Conservation (phyloP, 208 protist genomes). For the Leishmania tropica region DNA sequence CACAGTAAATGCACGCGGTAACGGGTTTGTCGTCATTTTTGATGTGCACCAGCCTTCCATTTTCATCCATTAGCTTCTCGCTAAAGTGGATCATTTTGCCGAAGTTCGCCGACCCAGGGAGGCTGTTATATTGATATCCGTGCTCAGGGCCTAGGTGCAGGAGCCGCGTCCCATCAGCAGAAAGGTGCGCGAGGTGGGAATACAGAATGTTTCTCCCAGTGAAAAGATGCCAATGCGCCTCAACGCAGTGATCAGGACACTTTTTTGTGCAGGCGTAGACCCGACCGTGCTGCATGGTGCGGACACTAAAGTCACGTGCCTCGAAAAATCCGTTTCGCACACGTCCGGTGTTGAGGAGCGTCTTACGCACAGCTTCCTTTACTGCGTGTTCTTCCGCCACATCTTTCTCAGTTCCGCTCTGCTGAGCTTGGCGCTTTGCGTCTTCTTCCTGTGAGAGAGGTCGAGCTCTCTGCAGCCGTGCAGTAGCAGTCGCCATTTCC, state of each 20-base stretch:
- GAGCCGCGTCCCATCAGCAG: constrained; percentile 51
- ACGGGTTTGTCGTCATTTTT: constrained; percentile 62
- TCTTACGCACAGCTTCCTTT: constrained; percentile 39
- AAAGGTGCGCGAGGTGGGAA: constrained; percentile 74
- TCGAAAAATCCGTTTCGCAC: constrained; percentile 85
- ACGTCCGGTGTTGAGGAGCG: constrained; percentile 73
- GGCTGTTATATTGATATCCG: constrained; percentile 89
- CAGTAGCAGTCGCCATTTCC: background rate
- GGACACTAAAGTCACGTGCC: constrained; percentile 58
- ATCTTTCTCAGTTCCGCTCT: constrained; percentile 15
- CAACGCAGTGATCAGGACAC: constrained; percentile 59
- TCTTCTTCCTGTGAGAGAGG: background rate
- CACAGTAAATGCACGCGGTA: constrained; percentile 79
- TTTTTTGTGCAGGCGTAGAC: constrained; percentile 78
- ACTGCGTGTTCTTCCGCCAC: constrained; percentile 10
- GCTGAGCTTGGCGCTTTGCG: background rate
- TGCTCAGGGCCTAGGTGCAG: constrained; percentile 77
- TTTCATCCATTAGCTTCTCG: constrained; percentile 52
- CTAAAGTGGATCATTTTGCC: constrained; percentile 75
- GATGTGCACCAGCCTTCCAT: constrained; percentile 46
- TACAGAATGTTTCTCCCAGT: constrained; percentile 75
- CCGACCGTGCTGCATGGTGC: constrained; percentile 71
- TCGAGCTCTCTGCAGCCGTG: background rate
- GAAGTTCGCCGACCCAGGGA: constrained; percentile 77
- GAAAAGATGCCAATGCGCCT: constrained; percentile 87